Evolutionary conservation across 805 yeast species (phyloP).

Genomic region (Jamesozyma piceae): DNA sequence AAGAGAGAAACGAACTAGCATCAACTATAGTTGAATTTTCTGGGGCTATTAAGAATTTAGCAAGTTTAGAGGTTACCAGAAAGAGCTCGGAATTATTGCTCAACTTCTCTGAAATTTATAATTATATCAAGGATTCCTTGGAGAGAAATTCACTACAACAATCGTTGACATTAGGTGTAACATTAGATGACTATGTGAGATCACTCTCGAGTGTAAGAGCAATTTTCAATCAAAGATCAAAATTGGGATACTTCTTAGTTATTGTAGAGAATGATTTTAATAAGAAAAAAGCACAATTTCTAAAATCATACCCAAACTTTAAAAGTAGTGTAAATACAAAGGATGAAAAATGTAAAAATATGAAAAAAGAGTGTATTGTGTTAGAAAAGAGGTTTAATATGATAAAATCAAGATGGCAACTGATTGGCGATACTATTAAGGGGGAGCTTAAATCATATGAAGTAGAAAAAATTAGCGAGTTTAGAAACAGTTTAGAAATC

Average conservation of each 20-base stretch:
- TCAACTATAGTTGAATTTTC: slow-evolving; percentile 61
- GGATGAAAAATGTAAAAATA: slow-evolving; percentile 46
- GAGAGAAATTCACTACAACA: slow-evolving; percentile 79
- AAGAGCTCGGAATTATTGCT: slow-evolving; percentile 52
- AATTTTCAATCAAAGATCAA: slow-evolving; percentile 66
- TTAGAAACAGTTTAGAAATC: slow-evolving; percentile 81
- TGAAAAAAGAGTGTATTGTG: slow-evolving; percentile 50
- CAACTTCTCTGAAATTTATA: slow-evolving; percentile 65
- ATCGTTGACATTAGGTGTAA: slow-evolving; percentile 73
- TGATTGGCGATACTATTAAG: slow-evolving; percentile 56
- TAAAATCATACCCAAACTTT: slow-evolving; percentile 38
- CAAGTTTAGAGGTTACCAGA: slow-evolving; percentile 66
- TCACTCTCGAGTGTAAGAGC: slow-evolving; percentile 64
- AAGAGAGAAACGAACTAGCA: slow-evolving; percentile 68
- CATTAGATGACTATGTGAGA: slow-evolving; percentile 80
- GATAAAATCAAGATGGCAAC: slow-evolving; percentile 53
- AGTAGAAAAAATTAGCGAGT: slow-evolving; percentile 66
- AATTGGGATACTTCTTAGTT: slow-evolving; percentile 38
- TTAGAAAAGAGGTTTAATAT: slow-evolving; percentile 44
- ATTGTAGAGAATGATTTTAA: slow-evolving; percentile 40
- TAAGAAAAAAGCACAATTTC: slow-evolving; percentile 40
- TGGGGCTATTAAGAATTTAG: slow-evolving; percentile 45
- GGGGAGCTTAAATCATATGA: slow-evolving; percentile 61
- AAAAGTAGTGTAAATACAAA: slow-evolving; percentile 36
- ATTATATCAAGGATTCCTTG: slow-evolving; percentile 59